These are phyloP conservation scores for Colletotrichum euphorbiae DNA, from an alignment of 2,329 filamentous ascomycete species.

Conservation along the genomic window DNA sequence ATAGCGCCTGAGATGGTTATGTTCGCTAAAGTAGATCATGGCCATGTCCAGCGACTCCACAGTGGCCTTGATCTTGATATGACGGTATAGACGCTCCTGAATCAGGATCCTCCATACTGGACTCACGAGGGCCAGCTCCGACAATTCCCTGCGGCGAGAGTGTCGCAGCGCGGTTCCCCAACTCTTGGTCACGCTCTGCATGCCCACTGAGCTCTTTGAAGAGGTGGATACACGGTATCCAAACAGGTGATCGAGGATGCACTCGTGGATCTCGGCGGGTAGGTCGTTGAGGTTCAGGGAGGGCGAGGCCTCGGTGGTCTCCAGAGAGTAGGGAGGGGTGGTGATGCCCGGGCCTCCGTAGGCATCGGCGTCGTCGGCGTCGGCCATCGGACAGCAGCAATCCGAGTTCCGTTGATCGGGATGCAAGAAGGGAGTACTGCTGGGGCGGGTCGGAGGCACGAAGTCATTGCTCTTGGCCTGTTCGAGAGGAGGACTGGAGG, in stretches of 20 bases:
- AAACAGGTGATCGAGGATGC: slow-evolving; percentile 77
- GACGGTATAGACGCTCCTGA: slow-evolving; percentile 78
- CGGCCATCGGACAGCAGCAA: slow-evolving; percentile 49
- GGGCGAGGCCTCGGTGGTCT: slow-evolving; percentile 34
- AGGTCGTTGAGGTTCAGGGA: slow-evolving; percentile 59
- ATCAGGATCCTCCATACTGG: slow-evolving; percentile 74
- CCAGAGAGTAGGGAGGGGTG: slow-evolving; percentile 38
- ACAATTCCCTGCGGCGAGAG: slow-evolving; percentile 74
- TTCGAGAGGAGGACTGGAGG: slow-evolving; percentile 63
- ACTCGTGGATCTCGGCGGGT: slow-evolving; percentile 78
- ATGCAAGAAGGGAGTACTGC: slow-evolving; percentile 70
- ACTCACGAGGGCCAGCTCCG: slow-evolving; percentile 72
- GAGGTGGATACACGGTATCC: slow-evolving; percentile 74
- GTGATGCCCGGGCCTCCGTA: slow-evolving; percentile 45
- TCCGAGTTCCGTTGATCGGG: slow-evolving; percentile 61
- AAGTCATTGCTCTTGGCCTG: slow-evolving; percentile 61
- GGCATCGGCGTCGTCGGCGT: slow-evolving; percentile 45
- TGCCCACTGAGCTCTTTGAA: slow-evolving; percentile 65
- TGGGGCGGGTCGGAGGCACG: slow-evolving; percentile 64
- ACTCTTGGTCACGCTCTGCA: slow-evolving; percentile 65
- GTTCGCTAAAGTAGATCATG: slow-evolving; percentile 67
- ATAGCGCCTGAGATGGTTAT: slow-evolving; percentile 70
- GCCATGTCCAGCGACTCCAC: slow-evolving; percentile 70
- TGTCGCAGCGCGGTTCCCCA: slow-evolving; percentile 76
- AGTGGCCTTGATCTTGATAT: slow-evolving; percentile 81